A percentile compares a stretch with the other conserved stretches of the same genome.
Evolutionary conservation across 2,329 filamentous ascomycete genomes (phyloP).

Genomic region (Onygena corvina): DNA sequence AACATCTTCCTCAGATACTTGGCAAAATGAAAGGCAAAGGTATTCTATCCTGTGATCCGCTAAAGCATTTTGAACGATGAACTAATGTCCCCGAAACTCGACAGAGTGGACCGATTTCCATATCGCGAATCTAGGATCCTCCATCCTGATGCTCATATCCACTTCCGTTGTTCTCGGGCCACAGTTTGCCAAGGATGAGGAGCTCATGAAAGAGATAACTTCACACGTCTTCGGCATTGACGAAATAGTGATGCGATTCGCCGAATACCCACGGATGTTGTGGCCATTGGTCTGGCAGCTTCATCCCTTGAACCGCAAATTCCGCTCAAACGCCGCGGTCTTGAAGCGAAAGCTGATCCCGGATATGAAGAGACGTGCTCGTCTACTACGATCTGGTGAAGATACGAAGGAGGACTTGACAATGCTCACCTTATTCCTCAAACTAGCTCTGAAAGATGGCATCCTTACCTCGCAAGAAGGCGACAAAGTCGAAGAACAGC

Average conservation of each 20-base stretch:
- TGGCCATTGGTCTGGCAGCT: not conserved
- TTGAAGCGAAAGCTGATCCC: not conserved
- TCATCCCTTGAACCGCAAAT: not conserved
- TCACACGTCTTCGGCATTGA: not conserved
- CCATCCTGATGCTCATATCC: not conserved
- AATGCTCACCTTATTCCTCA: not conserved
- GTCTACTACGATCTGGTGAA: not conserved
- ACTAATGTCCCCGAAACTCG: not conserved
- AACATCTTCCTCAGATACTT: not conserved
- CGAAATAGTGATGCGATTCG: not conserved
- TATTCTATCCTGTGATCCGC: not conserved
- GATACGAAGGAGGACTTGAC: not conserved
- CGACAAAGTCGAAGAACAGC: not conserved
- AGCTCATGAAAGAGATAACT: not conserved
- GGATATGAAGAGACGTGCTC: not conserved
- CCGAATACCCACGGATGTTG: not conserved
- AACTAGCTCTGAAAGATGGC: not conserved
- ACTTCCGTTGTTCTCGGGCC: not conserved
- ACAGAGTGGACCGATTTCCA: not conserved
- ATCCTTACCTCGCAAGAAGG: not conserved
- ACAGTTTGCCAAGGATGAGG: not conserved
- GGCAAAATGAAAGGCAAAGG: not conserved
- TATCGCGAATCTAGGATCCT: too few species aligned
- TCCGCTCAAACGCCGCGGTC: not conserved
- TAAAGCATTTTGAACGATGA: not conserved